These are phyloP conservation scores for Chiua virens DNA, from an alignment of 768 basidiomycete species.

Conservation along the genomic window DNA sequence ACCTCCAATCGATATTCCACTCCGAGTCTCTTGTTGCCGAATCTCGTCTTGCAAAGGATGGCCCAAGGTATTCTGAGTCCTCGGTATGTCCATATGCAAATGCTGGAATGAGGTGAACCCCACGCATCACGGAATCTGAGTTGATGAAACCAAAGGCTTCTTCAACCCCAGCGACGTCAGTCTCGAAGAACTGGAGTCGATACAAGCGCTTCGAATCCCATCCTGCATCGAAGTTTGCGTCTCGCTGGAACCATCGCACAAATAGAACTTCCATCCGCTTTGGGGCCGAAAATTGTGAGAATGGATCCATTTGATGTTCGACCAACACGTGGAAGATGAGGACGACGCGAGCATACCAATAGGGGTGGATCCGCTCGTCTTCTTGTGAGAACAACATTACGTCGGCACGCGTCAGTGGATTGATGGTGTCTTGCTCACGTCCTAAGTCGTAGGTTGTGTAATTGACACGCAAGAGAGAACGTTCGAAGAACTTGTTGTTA, in stretches of 20 bases:
- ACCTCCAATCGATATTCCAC: too few species aligned
- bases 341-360: too few species aligned
- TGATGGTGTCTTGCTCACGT: constrained; percentile 37
- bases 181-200: constrained; percentile 28
- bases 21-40: too few species aligned
- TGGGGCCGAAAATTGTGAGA: background rate
- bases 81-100: too few species aligned
- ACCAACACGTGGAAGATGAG: constrained; percentile 18
- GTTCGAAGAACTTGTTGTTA: too few species aligned
- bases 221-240: constrained; percentile 23
- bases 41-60: too few species aligned
- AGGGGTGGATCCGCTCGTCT: constrained; percentile 31
- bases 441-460: constrained; percentile 29
- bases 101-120: constrained; percentile 14
- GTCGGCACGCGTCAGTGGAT: background rate
- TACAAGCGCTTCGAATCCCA: constrained; percentile 31
- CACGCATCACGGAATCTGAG: constrained; percentile 8
- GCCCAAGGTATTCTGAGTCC: too few species aligned
- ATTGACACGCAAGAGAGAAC: too few species aligned
- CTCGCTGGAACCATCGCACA: constrained; percentile 22
- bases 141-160: constrained; percentile 18
- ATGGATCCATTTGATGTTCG: background rate
- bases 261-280: too few species aligned
- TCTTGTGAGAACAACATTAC: background rate
- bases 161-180: too few species aligned